Conservation (phyloP, 2,329 filamentous ascomycete genomes). For the Colletotrichum cereale region DNA sequence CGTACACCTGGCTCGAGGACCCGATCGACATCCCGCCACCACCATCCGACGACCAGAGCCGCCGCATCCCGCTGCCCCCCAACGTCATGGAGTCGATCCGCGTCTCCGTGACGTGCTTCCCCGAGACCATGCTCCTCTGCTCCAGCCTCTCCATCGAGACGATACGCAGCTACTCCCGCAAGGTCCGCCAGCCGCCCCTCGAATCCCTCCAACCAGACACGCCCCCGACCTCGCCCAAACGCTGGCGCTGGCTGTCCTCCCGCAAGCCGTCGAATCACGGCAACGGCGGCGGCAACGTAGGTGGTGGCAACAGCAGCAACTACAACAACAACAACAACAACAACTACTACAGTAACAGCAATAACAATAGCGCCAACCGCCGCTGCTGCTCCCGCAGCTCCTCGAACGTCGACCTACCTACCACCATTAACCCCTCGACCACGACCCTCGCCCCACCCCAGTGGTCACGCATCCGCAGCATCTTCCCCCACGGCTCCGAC, state of each 20-base stretch:
- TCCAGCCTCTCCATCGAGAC: conserved; percentile 69
- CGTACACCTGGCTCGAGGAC: conserved; percentile 41
- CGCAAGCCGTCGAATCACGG: conserved; percentile 23
- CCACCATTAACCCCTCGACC: conserved; percentile 16
- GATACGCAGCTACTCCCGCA: conserved; percentile 67
- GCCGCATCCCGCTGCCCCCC: conserved; percentile 61
- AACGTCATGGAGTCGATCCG: conserved; percentile 67
- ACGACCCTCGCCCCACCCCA: conserved; percentile 43
- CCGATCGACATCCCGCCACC: conserved; percentile 35
- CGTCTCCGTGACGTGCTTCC: conserved; percentile 68
- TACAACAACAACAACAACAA: background rate
- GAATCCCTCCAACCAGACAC: conserved; percentile 31
- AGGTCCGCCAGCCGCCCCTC: conserved; percentile 57
- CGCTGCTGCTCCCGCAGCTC: conserved; percentile 26
- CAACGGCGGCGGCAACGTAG: background rate
- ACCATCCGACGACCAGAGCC: conserved; percentile 29
- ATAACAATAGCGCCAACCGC: background rate
- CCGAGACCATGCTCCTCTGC: conserved; percentile 69
- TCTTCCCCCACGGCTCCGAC: conserved; percentile 66
- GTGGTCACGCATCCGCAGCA: conserved; percentile 61
- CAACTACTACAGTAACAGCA: background rate
- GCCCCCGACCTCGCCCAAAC: conserved; percentile 38
- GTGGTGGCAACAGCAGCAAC: background rate
- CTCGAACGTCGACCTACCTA: conserved; percentile 25
- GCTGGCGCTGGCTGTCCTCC: conserved; percentile 40